phyloP scores from a whole-genome alignment of 2,329 filamentous ascomycete genomes.

The Aspergillus novofumigatus region DNA sequence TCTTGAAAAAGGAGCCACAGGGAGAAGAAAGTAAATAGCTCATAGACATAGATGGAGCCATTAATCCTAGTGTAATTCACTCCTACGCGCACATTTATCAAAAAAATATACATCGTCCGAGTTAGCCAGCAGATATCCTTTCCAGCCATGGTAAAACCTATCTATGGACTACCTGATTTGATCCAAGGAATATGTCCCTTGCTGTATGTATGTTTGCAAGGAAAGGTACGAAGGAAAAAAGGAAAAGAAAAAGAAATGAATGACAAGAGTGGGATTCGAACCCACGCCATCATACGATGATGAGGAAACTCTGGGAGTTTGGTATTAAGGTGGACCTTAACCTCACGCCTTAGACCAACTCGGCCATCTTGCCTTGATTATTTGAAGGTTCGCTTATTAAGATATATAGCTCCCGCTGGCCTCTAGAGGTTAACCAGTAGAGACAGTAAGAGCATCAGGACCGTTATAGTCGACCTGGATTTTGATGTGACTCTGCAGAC shows the following conservation, averaged over 20 bases:
- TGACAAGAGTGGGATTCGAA: background rate
- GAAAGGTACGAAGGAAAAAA: too few species aligned
- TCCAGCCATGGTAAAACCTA: too few species aligned
- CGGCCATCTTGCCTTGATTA: constrained; percentile 29
- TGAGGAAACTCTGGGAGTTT: background rate
- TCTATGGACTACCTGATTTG: too few species aligned
- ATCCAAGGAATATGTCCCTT: too few species aligned
- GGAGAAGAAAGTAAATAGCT: background rate
- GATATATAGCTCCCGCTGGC: too few species aligned
- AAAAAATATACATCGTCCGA: background rate
- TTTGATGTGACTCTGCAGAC: too few species aligned
- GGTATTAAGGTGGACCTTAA: constrained; percentile 20
- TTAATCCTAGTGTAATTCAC: background rate
- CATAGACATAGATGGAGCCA: background rate
- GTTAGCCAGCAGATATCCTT: background rate
- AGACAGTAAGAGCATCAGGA: too few species aligned
- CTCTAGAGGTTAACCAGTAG: too few species aligned
- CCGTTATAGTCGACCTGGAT: too few species aligned
- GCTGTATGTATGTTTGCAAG: too few species aligned
- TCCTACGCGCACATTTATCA: background rate
- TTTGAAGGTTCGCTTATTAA: too few species aligned
- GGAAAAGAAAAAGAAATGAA: background rate
- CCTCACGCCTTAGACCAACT: constrained; percentile 35
- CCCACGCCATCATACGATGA: background rate
- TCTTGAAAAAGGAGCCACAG: background rate